These are phyloP conservation scores for Trichocomaceae sp. DNA, from an alignment of 2,329 filamentous ascomycete genomes.

Conservation along the genomic window DNA sequence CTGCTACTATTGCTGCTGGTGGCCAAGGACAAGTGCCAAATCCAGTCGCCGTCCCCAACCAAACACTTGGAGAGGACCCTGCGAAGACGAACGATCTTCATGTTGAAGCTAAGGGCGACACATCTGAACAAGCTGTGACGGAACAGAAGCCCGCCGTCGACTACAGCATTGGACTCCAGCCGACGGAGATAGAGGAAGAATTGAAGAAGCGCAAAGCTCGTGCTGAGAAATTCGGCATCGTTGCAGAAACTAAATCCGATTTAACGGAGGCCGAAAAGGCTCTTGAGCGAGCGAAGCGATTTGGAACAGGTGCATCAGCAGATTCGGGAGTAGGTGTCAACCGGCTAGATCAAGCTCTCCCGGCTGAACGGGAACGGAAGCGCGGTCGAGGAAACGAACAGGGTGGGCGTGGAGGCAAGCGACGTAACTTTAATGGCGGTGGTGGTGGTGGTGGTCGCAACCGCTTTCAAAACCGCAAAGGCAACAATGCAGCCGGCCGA, in stretches of 20 bases:
- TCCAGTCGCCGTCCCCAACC: constrained; percentile 35
- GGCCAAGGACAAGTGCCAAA: constrained; percentile 33
- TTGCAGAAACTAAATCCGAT: constrained; percentile 34
- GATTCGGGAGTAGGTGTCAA: constrained; percentile 26
- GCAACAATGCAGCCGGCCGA: constrained; percentile 13
- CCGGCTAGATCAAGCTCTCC: constrained; percentile 41
- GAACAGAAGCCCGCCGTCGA: constrained; percentile 31
- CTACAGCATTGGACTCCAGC: constrained; percentile 38
- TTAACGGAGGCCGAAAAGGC: constrained; percentile 39
- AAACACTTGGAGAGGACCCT: constrained; percentile 32
- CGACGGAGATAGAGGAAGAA: constrained; percentile 41
- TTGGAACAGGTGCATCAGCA: constrained; percentile 29
- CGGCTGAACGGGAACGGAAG: constrained; percentile 37
- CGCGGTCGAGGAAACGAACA: constrained; percentile 34
- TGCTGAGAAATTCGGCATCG: constrained; percentile 44
- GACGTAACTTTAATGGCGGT: constrained; percentile 31
- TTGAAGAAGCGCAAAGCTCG: constrained; percentile 44
- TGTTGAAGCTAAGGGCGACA: constrained; percentile 24
- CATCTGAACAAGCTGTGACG: constrained; percentile 15
- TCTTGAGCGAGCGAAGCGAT: constrained; percentile 42
- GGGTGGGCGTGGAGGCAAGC: constrained; percentile 37
- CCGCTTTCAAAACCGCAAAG: constrained; percentile 17
- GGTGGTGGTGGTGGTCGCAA: constrained; percentile 29
- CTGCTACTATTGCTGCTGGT: constrained; percentile 32
- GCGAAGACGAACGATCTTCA: constrained; percentile 34